Evolutionary conservation across 768 basidiomycete genomes (phyloP), one percentile per base, ranked within the genome.

Genomic region (Sarcomyxa edulis): DNA sequence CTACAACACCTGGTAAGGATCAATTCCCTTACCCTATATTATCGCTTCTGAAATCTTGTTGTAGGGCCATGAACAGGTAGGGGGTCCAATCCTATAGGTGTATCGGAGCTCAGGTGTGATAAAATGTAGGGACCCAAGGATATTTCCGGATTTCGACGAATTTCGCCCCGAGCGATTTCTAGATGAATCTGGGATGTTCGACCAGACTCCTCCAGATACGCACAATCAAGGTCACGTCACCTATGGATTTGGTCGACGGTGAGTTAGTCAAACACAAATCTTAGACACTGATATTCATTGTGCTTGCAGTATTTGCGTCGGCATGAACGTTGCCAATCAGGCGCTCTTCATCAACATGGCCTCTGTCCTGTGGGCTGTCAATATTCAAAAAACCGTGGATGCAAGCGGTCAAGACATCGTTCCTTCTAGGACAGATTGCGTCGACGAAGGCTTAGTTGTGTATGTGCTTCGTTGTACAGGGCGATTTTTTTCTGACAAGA

Each of bases 271-370:
- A n/a, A 22, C 12, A 11, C 15, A 8, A 3, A 29, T 47, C 22
- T 42, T 18, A 26, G 19, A 7, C 7, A 9, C 14, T 30, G 11
- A 24, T 29, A 12, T 4, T 23, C 12, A 19, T 19, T 18, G 12
- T 7, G 21, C 8, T 26, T 28, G 4, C 26, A 58, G 56, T n/a
- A 58, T 59, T 10, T 65, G 63, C 37, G 46, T 53, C 15, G 63
- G 63, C 9, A 45, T 52, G 24, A 48, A 64, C 37, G 43, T 64
- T 7, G 62, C 62, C 6, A 60, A 60, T 29, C 40, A 54, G 10
- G 52, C 55, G n/a, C 24, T 62, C 31, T 65, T 64, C 37, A 58
- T 64, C 36, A 48, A 56, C 26, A 51, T 61, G 15, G 64, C 63
- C 6, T 40, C 45, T 18, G 32, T 57, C 7, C 51, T 65, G 7